These are phyloP conservation scores for Paecilomyces sp. DNA, from an alignment of 2,329 filamentous ascomycete genomes.

Conservation along the genomic window DNA sequence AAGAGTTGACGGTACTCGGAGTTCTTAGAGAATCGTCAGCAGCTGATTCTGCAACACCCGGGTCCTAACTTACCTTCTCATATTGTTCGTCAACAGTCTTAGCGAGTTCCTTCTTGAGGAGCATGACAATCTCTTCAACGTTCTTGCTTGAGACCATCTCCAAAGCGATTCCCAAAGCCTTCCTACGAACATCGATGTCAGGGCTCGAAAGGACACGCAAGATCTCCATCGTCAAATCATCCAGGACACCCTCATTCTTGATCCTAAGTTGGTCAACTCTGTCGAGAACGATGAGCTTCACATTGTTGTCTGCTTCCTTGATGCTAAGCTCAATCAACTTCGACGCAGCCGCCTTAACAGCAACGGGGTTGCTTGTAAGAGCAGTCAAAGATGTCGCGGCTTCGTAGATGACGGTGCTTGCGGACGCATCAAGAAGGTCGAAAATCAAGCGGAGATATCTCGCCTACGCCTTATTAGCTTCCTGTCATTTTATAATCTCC, in stretches of 20 bases:
- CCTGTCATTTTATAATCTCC: neutral
- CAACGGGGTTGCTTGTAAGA: slow-evolving; percentile 91
- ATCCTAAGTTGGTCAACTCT: slow-evolving; percentile 81
- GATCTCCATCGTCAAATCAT: slow-evolving; percentile 95
- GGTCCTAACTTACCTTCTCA: slow-evolving; percentile 58
- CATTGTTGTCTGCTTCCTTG: slow-evolving; percentile 97
- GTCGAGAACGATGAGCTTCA: slow-evolving; percentile 96
- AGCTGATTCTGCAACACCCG: neutral
- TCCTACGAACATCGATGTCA: slow-evolving; percentile 90
- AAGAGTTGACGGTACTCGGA: slow-evolving; percentile 88
- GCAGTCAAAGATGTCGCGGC: slow-evolving; percentile 91
- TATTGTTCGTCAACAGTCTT: slow-evolving; percentile 99
- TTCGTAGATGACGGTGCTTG: slow-evolving; percentile 95
- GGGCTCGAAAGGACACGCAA: slow-evolving; percentile 89
- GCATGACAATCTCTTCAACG: slow-evolving; percentile 90
- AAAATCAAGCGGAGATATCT: slow-evolving; percentile 92
- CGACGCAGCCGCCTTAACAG: slow-evolving; percentile 88
- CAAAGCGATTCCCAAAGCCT: slow-evolving; percentile 80
- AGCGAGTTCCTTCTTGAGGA: slow-evolving; percentile 93
- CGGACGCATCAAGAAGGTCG: slow-evolving; percentile 84
- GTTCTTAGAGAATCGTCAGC: slow-evolving; percentile 47
- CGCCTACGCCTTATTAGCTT: slow-evolving; percentile 48
- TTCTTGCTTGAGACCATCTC: slow-evolving; percentile 99
- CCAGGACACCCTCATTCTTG: slow-evolving; percentile 83
- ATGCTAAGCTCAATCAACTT: slow-evolving; percentile 98